A percentile compares a stretch with the other conserved stretches of the same genome.
These are phyloP conservation scores for Brasenia schreberi DNA, from an alignment of 164 flowering plant genomes.

Conservation along the genomic window DNA sequence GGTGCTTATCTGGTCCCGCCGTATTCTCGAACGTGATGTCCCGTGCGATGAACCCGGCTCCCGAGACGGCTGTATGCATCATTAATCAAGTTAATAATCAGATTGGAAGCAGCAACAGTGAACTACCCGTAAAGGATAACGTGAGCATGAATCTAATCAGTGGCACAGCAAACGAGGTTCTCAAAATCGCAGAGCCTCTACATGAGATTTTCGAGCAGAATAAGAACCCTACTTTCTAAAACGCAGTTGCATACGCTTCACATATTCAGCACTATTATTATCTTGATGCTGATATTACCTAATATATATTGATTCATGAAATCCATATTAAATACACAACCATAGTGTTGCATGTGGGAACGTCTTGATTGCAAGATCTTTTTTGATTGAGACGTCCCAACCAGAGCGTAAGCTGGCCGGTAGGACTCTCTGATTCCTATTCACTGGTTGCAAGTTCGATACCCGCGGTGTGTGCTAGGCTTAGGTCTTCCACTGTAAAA, in stretches of 20 bases:
- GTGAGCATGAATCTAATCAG: not conserved
- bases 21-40: constrained; percentile 47
- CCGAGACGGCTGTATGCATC: constrained; percentile 27
- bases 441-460: too few species aligned
- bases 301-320: too few species aligned
- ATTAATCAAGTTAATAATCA: not conserved
- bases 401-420: too few species aligned
- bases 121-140: not conserved
- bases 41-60: constrained; percentile 39
- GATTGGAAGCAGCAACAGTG: rapidly evolving
- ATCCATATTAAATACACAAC: too few species aligned
- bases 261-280: too few species aligned
- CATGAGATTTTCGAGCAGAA: not conserved
- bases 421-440: too few species aligned
- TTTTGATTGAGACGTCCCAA: too few species aligned
- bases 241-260: not conserved
- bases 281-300: too few species aligned
- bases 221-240: not conserved
- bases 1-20: constrained; percentile 45
- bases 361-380: too few species aligned
- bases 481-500: too few species aligned
- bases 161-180: not conserved
- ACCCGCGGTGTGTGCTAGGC: too few species aligned
- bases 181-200: not conserved
- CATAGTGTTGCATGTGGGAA: too few species aligned